Conservation (phyloP, 176 grass and related monocot species). For the Eleusine indica region DNA sequence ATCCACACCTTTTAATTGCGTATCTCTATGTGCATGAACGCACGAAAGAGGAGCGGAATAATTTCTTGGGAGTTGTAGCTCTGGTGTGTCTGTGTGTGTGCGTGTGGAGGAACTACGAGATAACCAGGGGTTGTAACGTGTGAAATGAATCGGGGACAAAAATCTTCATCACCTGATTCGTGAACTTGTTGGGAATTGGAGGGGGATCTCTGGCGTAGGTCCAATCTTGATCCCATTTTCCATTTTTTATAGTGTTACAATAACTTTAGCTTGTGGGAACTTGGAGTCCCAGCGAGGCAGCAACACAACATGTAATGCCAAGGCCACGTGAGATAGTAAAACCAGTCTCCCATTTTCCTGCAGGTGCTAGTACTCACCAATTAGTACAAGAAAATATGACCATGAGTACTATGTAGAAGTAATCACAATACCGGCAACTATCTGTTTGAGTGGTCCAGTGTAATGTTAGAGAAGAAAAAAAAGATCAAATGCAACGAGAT, state of each 20-base stretch:
- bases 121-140: background rate
- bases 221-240: slow-evolving; percentile 47
- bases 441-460: background rate
- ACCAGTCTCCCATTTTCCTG: slow-evolving; percentile 18
- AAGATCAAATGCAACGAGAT: background rate
- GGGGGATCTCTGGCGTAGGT: slow-evolving; percentile 43
- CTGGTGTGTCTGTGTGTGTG: background rate
- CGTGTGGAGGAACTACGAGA: slow-evolving; percentile 27
- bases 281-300: slow-evolving; percentile 43
- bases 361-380: background rate
- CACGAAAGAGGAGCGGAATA: slow-evolving; percentile 28
- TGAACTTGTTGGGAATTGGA: slow-evolving; percentile 47
- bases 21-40: slow-evolving; percentile 37
- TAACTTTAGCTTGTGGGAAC: slow-evolving; percentile 51
- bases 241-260: slow-evolving; percentile 7
- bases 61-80: slow-evolving; percentile 33
- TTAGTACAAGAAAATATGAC: background rate
- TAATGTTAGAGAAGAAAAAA: slow-evolving; percentile 14
- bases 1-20: slow-evolving; percentile 16
- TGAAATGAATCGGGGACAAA: slow-evolving; percentile 30
- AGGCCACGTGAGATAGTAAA: slow-evolving; percentile 44
- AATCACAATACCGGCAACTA: background rate
- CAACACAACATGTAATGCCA: slow-evolving; percentile 21
- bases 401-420: background rate
- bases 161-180: slow-evolving; percentile 36